phyloP scores from a whole-genome alignment of 768 basidiomycete species.

The Cantharellus cinnabarinus region DNA sequence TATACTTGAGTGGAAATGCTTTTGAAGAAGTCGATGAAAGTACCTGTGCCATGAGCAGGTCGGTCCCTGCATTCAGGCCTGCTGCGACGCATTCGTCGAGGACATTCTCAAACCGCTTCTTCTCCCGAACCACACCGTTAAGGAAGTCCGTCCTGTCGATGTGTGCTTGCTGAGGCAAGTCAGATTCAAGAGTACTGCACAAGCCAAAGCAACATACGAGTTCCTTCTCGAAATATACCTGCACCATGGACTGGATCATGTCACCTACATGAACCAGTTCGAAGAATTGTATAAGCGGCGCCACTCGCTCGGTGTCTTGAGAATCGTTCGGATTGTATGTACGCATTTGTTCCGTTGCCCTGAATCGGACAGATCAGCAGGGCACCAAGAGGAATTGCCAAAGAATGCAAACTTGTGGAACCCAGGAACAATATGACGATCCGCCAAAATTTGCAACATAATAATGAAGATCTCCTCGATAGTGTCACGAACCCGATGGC shows the following conservation, averaged over 20 bases:
- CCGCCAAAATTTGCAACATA: conserved; percentile 54
- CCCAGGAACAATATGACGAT: conserved; percentile 60
- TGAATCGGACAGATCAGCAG: conserved; percentile 14
- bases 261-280: conserved; percentile 94
- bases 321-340: conserved; percentile 44
- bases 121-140: conserved; percentile 82
- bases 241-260: conserved; percentile 92
- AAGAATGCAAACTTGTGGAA: conserved; percentile 57
- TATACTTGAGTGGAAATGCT: neutral
- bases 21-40: neutral
- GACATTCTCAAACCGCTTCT: conserved; percentile 85
- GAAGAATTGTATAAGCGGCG: conserved; percentile 89
- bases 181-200: neutral
- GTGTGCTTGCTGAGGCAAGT: conserved; percentile 39
- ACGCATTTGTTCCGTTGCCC: conserved; percentile 78
- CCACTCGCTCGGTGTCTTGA: conserved; percentile 59
- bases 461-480: conserved; percentile 88
- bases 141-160: conserved; percentile 89
- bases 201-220: conserved; percentile 29
- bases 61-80: conserved; percentile 87
- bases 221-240: conserved; percentile 97
- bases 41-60: conserved; percentile 88
- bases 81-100: conserved; percentile 87
- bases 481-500: conserved; percentile 72
- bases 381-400: neutral